phyloP scores from a whole-genome alignment of 2,329 filamentous ascomycete species.

The Penicillium nordicum region DNA sequence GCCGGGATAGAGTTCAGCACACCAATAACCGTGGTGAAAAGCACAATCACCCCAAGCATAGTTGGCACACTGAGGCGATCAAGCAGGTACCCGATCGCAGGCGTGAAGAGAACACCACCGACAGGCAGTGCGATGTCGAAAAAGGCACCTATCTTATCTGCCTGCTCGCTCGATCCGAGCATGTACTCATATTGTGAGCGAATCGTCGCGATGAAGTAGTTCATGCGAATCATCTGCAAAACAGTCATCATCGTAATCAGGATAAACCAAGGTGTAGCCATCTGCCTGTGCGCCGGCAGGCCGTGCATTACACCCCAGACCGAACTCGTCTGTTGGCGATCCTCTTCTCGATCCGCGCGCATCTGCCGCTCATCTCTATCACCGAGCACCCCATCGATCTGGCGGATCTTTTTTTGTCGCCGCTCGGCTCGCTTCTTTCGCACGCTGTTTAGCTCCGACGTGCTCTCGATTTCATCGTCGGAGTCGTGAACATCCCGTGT shows the following conservation, averaged over 20 bases:
- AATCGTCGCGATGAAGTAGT: conserved; percentile 89
- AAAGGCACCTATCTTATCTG: conserved; percentile 71
- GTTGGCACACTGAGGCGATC: conserved; percentile 71
- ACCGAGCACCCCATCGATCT: conserved; percentile 69
- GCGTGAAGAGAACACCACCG: conserved; percentile 75
- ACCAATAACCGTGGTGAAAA: conserved; percentile 70
- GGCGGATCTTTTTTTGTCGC: conserved; percentile 60
- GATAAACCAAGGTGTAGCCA: conserved; percentile 77
- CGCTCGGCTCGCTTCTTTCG: conserved; percentile 57
- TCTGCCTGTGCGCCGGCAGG: conserved; percentile 65
- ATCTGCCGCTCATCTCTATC: conserved; percentile 57
- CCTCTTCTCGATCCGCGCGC: conserved; percentile 61
- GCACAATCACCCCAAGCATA: conserved; percentile 67
- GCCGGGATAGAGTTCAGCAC: conserved; percentile 70
- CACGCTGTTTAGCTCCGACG: conserved; percentile 45
- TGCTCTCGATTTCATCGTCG: conserved; percentile 50
- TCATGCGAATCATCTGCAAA: conserved; percentile 76
- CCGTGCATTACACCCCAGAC: conserved; percentile 85
- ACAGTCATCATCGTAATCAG: conserved; percentile 79
- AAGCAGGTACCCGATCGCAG: conserved; percentile 77
- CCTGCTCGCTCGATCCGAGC: conserved; percentile 59
- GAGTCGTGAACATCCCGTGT: conserved; percentile 46
- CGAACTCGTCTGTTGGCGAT: conserved; percentile 66
- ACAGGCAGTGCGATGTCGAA: conserved; percentile 80
- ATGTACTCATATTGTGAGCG: conserved; percentile 77